Base-by-base conservation (phyloP, 768 basidiomycete species). In the Crucibulum laeve region DNA sequence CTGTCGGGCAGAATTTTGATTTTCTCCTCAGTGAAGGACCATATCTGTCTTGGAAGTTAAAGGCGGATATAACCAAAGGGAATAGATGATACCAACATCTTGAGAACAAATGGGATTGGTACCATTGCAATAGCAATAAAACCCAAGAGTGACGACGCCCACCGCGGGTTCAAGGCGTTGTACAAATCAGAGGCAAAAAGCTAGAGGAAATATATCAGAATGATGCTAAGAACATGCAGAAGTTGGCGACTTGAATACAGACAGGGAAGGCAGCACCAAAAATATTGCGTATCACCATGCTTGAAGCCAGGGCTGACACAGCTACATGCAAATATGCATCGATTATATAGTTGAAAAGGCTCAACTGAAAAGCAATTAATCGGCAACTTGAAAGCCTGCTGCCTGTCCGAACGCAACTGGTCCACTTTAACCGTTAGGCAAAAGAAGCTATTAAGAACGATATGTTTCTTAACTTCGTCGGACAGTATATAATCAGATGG, bases 151-250 rank as follows among this genome's bases (percentile, higher is more conserved):
- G 80, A 69, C 5, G 81, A 81, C 18, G 80, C 80, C 81, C 79
- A 82, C 32, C 62, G 62, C 1, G 79, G 67, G 39, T 71, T 70
- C 3, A 83, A 62, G 14, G 56, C 59, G 1, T 57, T 51, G 46
- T 76, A 82, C 76, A 82, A 76, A 47, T 77, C 67, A n/a, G 66
- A 60, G 2, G 74, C 73, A 51, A 82, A 82, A 25, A 82, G 66
- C 70, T 72, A 25, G 2, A 14, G 5, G 13, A 59, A 57, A 40
- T 21, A 6, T 35, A n/a, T 51, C n/a, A 48, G 23, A 21, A 18
- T 4, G 3, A 25, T 38, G 48, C 33, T 43, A 44, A 41, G 8
- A 42, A 5, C 17, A 14, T 28, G 17, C 19, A 26, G n/a, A n/a
- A n/a, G n/a, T n/a, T n/a, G n/a, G n/a, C n/a, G 32, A 44, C 45